A percentile compares a stretch with the other conserved stretches of the same genome.
Evolutionary conservation across 2,329 filamentous ascomycete species (phyloP).

Genomic region (Fusarium redolens): DNA sequence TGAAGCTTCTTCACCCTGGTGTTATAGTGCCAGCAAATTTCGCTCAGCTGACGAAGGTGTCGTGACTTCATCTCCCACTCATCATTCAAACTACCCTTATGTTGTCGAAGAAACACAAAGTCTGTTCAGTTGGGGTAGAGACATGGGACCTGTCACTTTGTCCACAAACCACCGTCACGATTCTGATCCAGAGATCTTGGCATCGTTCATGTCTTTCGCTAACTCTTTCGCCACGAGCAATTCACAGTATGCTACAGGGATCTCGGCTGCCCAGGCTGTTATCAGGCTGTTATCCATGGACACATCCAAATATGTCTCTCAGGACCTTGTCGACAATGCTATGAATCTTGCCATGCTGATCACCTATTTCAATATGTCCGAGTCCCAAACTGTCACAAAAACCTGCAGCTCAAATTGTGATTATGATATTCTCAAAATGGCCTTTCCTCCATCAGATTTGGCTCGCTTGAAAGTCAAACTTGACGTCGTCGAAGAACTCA

Average conservation of each 20-base stretch:
- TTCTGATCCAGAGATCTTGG: background rate
- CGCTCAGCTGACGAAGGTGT: background rate
- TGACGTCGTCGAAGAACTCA: background rate
- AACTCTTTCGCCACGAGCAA: slow-evolving; percentile 5
- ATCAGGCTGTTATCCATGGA: background rate
- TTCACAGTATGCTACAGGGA: background rate
- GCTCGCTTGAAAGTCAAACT: background rate
- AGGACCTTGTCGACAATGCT: background rate
- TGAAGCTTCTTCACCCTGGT: background rate
- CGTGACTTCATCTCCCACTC: background rate
- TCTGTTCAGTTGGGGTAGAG: background rate
- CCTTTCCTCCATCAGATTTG: background rate
- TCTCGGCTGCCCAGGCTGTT: slow-evolving; percentile 1
- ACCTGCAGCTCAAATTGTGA: background rate
- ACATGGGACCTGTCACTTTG: background rate
- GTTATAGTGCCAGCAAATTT: background rate
- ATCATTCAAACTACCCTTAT: background rate
- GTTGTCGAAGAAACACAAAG: slow-evolving; percentile 1
- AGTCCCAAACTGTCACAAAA: background rate
- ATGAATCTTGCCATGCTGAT: slow-evolving; percentile 11
- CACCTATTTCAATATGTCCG: background rate
- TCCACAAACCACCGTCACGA: background rate
- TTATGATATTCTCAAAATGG: background rate
- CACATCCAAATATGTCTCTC: background rate
- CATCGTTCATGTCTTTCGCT: slow-evolving; percentile 8